These are phyloP conservation scores for Zygnema circumcarinatum DNA, from an alignment of 139 green algal species.

Conservation along the genomic window DNA sequence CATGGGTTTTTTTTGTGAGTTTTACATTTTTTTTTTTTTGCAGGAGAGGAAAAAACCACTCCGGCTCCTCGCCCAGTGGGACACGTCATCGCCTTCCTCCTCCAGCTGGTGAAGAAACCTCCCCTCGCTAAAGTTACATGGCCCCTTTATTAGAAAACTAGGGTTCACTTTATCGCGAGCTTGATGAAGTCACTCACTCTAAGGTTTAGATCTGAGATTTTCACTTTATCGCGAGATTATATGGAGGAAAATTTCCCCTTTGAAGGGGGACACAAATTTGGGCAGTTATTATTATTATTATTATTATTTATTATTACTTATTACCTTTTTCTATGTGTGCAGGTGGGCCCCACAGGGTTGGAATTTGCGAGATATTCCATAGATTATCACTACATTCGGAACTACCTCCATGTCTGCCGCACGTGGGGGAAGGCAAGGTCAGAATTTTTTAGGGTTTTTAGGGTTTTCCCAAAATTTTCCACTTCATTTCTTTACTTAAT, in stretches of 20 bases:
- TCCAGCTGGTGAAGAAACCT: no score
- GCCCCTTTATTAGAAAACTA: no score
- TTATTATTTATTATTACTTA: not conserved
- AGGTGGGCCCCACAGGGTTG: conserved; percentile 88
- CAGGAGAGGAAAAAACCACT: no score
- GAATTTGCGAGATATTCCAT: conserved; percentile 96
- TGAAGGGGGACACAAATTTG: conserved; percentile 14
- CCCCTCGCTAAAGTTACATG: no score
- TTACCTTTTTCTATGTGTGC: not conserved
- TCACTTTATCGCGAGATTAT: no score
- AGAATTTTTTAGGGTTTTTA: no score
- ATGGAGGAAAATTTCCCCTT: no score
- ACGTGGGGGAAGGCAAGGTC: conserved; percentile 47
- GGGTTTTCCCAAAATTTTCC: not conserved
- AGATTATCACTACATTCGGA: conserved; percentile 96
- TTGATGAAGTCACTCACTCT: no score
- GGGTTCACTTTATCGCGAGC: no score
- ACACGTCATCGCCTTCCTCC: conserved; percentile 64
- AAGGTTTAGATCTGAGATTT: no score
- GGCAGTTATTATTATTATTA: not conserved
- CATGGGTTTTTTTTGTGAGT: no score
- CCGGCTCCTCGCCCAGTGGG: conserved; percentile 78
- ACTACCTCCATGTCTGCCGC: conserved; percentile 86
- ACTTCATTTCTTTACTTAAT: conserved; percentile 11
- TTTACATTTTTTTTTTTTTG: no score